These are phyloP conservation scores for Puccinia horiana DNA, from an alignment of 1,284 basidiomycete genomes.

Conservation along the genomic window DNA sequence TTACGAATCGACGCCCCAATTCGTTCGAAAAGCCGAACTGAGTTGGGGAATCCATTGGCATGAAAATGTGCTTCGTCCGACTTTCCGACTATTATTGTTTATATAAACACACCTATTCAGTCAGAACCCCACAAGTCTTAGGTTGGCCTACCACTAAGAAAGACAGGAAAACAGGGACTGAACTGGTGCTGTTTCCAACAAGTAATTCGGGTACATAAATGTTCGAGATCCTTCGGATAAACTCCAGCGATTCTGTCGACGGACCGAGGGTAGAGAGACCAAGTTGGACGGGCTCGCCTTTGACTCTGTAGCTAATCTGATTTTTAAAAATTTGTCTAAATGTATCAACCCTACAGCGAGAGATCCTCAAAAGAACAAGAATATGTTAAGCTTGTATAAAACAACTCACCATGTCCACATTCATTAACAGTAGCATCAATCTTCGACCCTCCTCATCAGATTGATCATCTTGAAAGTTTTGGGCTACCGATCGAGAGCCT, in stretches of 20 bases:
- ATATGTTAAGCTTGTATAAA: too few relatives aligned
- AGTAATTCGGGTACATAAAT: constrained; percentile 24
- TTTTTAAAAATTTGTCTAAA: background rate
- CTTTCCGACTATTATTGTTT: background rate
- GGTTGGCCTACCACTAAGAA: background rate
- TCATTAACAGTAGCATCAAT: background rate
- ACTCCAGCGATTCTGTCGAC: background rate
- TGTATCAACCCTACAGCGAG: background rate
- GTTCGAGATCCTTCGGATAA: background rate
- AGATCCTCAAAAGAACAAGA: background rate
- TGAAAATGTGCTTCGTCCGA: background rate
- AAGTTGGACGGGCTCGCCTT: constrained; percentile 17
- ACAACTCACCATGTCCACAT: constrained; percentile 16
- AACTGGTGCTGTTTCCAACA: constrained; percentile 13
- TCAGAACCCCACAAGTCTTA: background rate
- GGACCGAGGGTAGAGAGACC: background rate
- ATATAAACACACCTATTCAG: background rate
- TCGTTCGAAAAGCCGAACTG: constrained; percentile 8
- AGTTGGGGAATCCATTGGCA: background rate
- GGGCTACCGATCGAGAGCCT: constrained; percentile 60
- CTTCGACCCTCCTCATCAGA: background rate
- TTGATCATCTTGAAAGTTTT: background rate
- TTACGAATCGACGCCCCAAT: background rate
- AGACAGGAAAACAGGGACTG: background rate
- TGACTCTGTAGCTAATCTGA: constrained; percentile 10